Percentiles rank a stretch among this genome's conserved stretches.
phyloP scores from a whole-genome alignment of 352 stramenopile species.

The Phytophthora fragariae region DNA sequence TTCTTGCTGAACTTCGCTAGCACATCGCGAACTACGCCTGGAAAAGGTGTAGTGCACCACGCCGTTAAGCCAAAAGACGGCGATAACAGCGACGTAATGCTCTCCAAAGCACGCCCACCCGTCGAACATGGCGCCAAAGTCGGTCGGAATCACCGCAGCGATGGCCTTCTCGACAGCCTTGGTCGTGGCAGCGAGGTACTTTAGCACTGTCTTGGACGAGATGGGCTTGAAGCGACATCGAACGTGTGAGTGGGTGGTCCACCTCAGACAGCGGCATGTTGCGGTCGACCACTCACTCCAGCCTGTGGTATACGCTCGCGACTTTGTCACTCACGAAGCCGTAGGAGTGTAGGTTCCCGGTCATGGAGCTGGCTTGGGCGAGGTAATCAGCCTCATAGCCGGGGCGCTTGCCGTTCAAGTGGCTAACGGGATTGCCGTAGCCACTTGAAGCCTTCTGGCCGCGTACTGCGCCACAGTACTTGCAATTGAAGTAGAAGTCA shows the following conservation, averaged over 20 bases:
- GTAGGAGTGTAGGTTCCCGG: not conserved
- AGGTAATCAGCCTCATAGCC: not conserved
- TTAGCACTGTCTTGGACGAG: conserved; percentile 4
- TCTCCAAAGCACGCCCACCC: not conserved
- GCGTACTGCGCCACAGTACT: conserved; percentile 1
- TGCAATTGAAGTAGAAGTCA: conserved; percentile 18
- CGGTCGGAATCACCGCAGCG: not conserved
- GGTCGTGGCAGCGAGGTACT: not conserved
- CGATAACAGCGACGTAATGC: not conserved
- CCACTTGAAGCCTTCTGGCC: not conserved
- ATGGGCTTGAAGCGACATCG: conserved; percentile 6
- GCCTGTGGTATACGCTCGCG: not conserved
- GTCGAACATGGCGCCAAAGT: conserved; percentile 6
- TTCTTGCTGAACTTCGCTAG: too few relatives aligned
- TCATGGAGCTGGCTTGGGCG: not conserved
- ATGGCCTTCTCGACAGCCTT: not conserved
- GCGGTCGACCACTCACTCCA: conserved; percentile 14
- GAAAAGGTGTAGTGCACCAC: not conserved
- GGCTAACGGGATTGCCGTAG: conserved; percentile 8
- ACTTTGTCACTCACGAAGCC: not conserved
- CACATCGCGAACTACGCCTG: too few relatives aligned
- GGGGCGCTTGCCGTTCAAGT: conserved; percentile 8
- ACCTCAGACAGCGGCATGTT: conserved; percentile 21
- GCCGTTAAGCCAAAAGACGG: not conserved
- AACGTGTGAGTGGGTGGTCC: not conserved